Evolutionary conservation across 164 flowering plant genomes (phyloP).

Genomic region (Amborella trichopoda): DNA sequence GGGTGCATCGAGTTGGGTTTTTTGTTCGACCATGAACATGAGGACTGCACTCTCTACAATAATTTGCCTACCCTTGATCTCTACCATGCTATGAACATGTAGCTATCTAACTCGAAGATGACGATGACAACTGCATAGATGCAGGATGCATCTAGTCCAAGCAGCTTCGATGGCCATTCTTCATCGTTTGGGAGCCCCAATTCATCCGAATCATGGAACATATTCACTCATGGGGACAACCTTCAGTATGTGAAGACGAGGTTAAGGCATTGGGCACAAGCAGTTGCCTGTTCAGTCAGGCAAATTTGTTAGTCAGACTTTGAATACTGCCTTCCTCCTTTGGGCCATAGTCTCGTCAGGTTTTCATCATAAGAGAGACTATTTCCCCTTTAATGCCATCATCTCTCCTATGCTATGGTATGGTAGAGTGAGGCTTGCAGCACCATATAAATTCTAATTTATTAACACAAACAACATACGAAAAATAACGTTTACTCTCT

Average conservation of each 20-base stretch:
- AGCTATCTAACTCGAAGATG: constrained; percentile 18
- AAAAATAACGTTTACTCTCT: too few species aligned
- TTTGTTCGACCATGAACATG: constrained; percentile 57
- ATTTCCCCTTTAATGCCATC: too few species aligned
- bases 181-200: constrained; percentile 27
- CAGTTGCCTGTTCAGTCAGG: constrained; percentile 77
- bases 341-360: too few species aligned
- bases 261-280: constrained; percentile 85
- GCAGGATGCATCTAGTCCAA: constrained; percentile 5
- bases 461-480: too few species aligned
- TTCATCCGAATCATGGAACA: constrained; percentile 49
- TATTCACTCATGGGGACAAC: constrained; percentile 65
- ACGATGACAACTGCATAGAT: background rate
- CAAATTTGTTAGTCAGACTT: constrained; percentile 41
- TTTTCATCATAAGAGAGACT: too few species aligned
- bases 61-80: constrained; percentile 86
- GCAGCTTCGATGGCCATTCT: constrained; percentile 4
- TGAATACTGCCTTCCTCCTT: too few species aligned
- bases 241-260: constrained; percentile 76
- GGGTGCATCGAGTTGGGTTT: constrained; percentile 89
- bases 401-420: too few species aligned
- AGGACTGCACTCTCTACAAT: constrained; percentile 42
- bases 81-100: constrained; percentile 70
- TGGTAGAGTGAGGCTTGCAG: too few species aligned
- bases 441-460: too few species aligned